phyloP scores from a whole-genome alignment of 768 basidiomycete species.

The Phaeotremella fagi region DNA sequence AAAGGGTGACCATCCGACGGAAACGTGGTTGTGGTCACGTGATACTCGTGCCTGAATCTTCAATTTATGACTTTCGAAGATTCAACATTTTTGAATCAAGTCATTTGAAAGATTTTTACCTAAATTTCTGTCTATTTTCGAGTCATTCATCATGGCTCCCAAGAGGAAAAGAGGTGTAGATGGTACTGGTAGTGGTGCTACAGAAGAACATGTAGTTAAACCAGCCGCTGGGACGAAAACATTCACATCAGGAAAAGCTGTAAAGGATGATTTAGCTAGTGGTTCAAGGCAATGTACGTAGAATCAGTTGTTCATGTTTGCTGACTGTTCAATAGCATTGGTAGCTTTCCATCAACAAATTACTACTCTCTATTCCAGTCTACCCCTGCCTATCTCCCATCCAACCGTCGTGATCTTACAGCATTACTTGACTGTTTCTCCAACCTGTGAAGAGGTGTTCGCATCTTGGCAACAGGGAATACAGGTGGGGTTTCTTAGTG shows the following conservation, averaged over 20 bases:
- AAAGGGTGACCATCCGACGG: no score
- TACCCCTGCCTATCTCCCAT: slow-evolving; percentile 40
- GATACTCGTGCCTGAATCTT: no score
- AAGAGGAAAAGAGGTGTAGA: slow-evolving; percentile 38
- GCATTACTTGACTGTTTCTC: slow-evolving; percentile 43
- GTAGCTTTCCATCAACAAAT: slow-evolving; percentile 44
- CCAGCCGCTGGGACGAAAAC: slow-evolving; percentile 26
- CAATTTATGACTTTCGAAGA: no score
- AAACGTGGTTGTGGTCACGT: no score
- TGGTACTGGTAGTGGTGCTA: background rate
- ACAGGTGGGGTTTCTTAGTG: slow-evolving; percentile 7
- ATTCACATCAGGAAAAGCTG: slow-evolving; percentile 35
- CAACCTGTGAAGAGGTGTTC: slow-evolving; percentile 42
- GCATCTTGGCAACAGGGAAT: slow-evolving; percentile 35
- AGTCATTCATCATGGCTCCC: slow-evolving; percentile 11
- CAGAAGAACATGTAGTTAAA: slow-evolving; percentile 1
- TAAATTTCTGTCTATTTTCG: no score
- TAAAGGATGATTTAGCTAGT: slow-evolving; percentile 34
- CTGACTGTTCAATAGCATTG: slow-evolving; percentile 24
- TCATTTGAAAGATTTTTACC: no score
- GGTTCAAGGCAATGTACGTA: slow-evolving; percentile 36
- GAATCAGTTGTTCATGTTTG: background rate
- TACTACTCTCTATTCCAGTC: slow-evolving; percentile 28
- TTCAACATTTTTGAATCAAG: no score
- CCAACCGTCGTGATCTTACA: slow-evolving; percentile 40